A percentile compares a stretch with the other conserved stretches of the same genome.
Conservation (phyloP, 2,329 filamentous ascomycete species). For the Verticillium albo-atrum region DNA sequence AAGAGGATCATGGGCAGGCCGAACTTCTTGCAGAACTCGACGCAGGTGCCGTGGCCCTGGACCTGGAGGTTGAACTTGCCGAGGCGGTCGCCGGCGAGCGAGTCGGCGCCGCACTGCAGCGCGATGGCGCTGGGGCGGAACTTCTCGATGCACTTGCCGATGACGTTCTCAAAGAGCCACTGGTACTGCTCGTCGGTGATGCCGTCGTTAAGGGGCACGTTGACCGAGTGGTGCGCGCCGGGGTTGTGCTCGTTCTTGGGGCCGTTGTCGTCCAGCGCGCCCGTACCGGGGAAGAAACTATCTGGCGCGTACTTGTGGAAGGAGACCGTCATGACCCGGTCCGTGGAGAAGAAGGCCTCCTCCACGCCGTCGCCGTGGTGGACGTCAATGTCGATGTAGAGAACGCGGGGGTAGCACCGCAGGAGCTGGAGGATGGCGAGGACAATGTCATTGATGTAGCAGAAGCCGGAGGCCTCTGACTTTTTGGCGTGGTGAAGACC, state of each 20-base stretch:
- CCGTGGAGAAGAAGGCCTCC: conserved; percentile 88
- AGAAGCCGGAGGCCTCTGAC: conserved; percentile 89
- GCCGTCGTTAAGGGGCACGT: conserved; percentile 85
- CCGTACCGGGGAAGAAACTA: conserved; percentile 86
- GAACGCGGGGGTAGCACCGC: conserved; percentile 85
- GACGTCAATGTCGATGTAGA: conserved; percentile 96
- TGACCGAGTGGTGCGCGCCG: conserved; percentile 84
- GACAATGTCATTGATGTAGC: conserved; percentile 99
- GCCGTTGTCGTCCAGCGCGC: conserved; percentile 80
- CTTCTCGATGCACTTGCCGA: conserved; percentile 71
- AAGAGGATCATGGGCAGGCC: conserved; percentile 82
- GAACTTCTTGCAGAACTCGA: conserved; percentile 80
- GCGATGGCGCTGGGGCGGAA: conserved; percentile 92
- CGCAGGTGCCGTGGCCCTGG: conserved; percentile 86
- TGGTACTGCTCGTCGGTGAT: conserved; percentile 90
- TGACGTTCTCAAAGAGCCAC: conserved; percentile 76
- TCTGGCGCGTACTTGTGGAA: conserved; percentile 91
- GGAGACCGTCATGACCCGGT: conserved; percentile 87
- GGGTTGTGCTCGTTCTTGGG: conserved; percentile 79
- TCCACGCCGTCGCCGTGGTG: conserved; percentile 93
- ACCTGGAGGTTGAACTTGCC: conserved; percentile 97
- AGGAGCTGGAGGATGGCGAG: conserved; percentile 90
- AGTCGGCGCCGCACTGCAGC: conserved; percentile 93
- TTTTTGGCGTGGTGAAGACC: conserved; percentile 96
- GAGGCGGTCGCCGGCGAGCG: conserved; percentile 85